Evolutionary conservation across 257 asterid species (phyloP).

Genomic region (Primulina tabacum): DNA sequence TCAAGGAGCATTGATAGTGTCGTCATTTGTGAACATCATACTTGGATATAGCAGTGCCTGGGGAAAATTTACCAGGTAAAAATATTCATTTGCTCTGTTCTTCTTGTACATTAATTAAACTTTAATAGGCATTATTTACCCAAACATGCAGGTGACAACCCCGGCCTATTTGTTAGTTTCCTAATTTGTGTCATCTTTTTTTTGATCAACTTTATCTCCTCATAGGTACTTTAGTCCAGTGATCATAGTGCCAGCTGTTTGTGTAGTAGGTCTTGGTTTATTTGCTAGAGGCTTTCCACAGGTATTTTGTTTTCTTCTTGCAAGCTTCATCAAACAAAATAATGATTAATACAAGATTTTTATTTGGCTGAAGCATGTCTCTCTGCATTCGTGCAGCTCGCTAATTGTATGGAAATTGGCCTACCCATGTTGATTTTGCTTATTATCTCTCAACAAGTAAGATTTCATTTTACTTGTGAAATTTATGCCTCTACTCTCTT

Average conservation of each 20-base stretch:
- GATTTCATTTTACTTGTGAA: conserved; percentile 22
- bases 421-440: conserved; percentile 84
- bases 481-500: not conserved
- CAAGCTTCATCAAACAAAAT: conserved; percentile 6
- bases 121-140: not conserved
- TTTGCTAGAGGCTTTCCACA: conserved; percentile 80
- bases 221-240: conserved; percentile 75
- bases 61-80: conserved; percentile 80
- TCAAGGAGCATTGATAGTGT: conserved; percentile 90
- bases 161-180: not conserved
- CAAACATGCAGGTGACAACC: not conserved
- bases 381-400: conserved; percentile 52
- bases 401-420: conserved; percentile 81
- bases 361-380: conserved; percentile 19
- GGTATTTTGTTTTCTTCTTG: conserved; percentile 38
- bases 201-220: conserved; percentile 6
- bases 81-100: conserved; percentile 13
- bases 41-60: conserved; percentile 79
- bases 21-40: conserved; percentile 75
- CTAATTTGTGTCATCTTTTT: not conserved
- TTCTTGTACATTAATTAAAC: not conserved
- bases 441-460: conserved; percentile 78
- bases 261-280: conserved; percentile 87
- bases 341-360: conserved; percentile 10
- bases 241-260: conserved; percentile 76